Evolutionary conservation across 2,329 filamentous ascomycete species (phyloP), one percentile per base, ranked within the genome.

Genomic region (Stagonosporopsis cucurbitacearum): DNA sequence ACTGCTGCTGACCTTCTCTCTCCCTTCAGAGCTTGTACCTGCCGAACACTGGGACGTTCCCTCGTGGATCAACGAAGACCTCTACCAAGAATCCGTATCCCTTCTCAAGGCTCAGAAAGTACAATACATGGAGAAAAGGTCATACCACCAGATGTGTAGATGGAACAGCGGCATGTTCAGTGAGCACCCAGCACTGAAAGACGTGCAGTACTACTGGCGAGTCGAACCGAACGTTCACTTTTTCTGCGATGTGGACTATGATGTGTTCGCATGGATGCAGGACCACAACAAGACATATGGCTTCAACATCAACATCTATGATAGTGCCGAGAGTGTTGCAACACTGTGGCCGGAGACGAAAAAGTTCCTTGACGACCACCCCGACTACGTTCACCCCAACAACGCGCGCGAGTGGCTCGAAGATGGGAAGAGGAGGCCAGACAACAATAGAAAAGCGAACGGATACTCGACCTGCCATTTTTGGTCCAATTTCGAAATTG

Each of bases 121-220:
- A 39, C 94, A 98, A 74, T 99, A 99, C 75, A 91, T 91, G 69
- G 84, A 87, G 66, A 91, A 90, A 82, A 79, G 91, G 50, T 96
- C 92, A 44, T 99, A 99, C 79, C 94, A 98, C 78, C 90, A 98
- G 74, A 99, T 99, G 95, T 99, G 95, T 75, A 88, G 95, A 53
- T 99, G 95, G 95, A 99, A 99, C 80, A 96, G 91, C 71, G 95
- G 95, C 71, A 84, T 98, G 77, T 99, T 99, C 82, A 97, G 96
- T 82, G 92, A 95, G 73, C 95, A 99, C 77, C 92, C 92, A 0
- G 93, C 92, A 0, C 85, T 99, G 53, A 82, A 87, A 63, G 78
- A 95, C 68, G 86, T 85, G 62, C 90, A 92, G 65, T 99, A 91
- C 82, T 99, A 99, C 82, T 99, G 95, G 95, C 91, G 95, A 55